These are phyloP conservation scores for Penicillium steckii DNA, from an alignment of 495 filamentous ascomycete genomes.

Conservation along the genomic window DNA sequence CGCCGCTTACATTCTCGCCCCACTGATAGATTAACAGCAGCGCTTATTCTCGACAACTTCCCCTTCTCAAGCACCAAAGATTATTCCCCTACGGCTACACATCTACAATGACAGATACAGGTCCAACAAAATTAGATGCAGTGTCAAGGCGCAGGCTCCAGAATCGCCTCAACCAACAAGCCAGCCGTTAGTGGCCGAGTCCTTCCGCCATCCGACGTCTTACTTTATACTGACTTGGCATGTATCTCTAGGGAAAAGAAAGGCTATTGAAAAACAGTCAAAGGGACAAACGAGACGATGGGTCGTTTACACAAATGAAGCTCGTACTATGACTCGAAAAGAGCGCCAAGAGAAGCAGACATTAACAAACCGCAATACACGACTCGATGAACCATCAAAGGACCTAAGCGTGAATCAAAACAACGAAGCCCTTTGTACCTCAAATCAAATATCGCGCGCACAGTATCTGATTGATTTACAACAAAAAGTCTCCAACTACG, in stretches of 20 bases:
- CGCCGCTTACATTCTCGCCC: too few relatives aligned
- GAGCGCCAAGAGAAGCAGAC: neutral
- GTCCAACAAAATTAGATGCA: slow-evolving; percentile 5
- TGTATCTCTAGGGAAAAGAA: slow-evolving; percentile 15
- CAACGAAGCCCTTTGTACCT: neutral
- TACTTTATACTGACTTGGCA: neutral
- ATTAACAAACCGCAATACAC: neutral
- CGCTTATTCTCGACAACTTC: neutral
- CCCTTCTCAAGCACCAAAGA: neutral
- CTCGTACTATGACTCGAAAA: neutral
- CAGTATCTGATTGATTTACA: neutral
- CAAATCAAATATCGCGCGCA: neutral
- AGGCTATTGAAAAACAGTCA: slow-evolving; percentile 2
- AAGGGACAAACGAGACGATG: slow-evolving; percentile 6
- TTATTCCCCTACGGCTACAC: neutral
- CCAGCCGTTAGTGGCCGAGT: slow-evolving; percentile 20
- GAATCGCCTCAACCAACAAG: slow-evolving; percentile 27
- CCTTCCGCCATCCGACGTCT: neutral
- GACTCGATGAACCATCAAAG: neutral
- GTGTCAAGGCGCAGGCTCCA: slow-evolving; percentile 17
- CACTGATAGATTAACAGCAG: too few relatives aligned
- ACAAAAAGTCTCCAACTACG: neutral
- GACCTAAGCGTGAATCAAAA: neutral
- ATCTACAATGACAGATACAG: neutral
- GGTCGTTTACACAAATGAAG: slow-evolving; percentile 18